phyloP scores from a whole-genome alignment of 2,329 filamentous ascomycete species.

The Pyrenophora seminiperda region DNA sequence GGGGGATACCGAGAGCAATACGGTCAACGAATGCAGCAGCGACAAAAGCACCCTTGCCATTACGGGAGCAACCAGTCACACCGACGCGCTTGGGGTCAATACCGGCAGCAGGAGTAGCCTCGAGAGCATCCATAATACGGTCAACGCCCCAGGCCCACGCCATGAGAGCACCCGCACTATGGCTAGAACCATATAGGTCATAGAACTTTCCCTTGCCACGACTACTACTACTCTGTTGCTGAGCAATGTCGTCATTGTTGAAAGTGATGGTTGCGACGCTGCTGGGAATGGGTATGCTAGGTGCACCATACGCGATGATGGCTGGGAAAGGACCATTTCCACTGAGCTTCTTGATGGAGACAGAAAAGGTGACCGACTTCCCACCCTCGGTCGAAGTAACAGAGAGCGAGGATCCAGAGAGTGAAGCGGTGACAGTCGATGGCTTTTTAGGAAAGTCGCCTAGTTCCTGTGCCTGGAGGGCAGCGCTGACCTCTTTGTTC shows the following conservation, averaged over 20 bases:
- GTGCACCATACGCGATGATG: conserved; percentile 62
- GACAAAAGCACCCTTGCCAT: conserved; percentile 68
- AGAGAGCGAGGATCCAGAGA: conserved; percentile 40
- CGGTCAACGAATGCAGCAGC: conserved; percentile 63
- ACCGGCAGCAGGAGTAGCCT: conserved; percentile 51
- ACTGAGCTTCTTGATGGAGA: conserved; percentile 47
- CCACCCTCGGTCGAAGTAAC: conserved; percentile 43
- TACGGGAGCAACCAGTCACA: conserved; percentile 67
- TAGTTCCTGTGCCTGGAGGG: conserved; percentile 46
- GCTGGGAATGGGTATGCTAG: conserved; percentile 61
- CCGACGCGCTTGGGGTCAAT: conserved; percentile 55
- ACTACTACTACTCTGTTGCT: conserved; percentile 52
- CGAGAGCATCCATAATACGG: conserved; percentile 64
- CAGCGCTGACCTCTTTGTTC: conserved; percentile 45
- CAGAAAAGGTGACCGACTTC: conserved; percentile 46
- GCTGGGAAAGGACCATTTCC: conserved; percentile 59
- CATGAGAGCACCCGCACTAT: conserved; percentile 63
- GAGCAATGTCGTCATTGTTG: conserved; percentile 63
- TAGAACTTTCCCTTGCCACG: conserved; percentile 66
- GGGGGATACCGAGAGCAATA: conserved; percentile 65
- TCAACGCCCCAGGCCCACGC: conserved; percentile 69
- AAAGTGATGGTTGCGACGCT: conserved; percentile 64
- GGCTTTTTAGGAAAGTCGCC: conserved; percentile 47
- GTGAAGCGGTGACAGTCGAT: conserved; percentile 38
- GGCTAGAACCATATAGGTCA: conserved; percentile 61